Evolutionary conservation across 2,329 filamentous ascomycete genomes (phyloP), one percentile per base, ranked within the genome.

Genomic region (Neocatenulostroma microsporum): DNA sequence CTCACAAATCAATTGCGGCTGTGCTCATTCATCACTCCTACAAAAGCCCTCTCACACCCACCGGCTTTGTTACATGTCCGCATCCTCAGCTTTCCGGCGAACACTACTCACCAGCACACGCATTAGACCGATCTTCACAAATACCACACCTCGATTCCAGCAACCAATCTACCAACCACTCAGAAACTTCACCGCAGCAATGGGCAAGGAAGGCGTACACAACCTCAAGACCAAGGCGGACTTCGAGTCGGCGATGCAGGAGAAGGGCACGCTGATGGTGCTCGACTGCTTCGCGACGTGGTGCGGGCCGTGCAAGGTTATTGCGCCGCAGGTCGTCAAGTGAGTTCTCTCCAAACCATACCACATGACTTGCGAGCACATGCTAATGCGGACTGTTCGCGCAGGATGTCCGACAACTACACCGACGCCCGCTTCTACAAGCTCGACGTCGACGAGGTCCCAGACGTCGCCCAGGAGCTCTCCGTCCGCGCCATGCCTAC

Each of bases 281-380:
- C 68, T 96, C 55, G 89, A 96, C 70, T 87, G 78, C 69, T 87
- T 82, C 63, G 88, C 88, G 39, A 78, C 70, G 45, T 95, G 88
- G 88, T 96, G 89, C 70, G 87, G 86, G 42, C 89, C 89, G 42
- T 96, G 89, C 82, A 94, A 88, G 72, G 74, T 80, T 54, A 91
- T 95, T 55, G 77, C 86, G 13, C 89, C 88, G 41, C 64, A 78
- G 45, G 69, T 94, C 40, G 73, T 72, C 51, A 72, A 80, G 73
- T 81, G 40, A 43, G 49, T 48, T 33, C 36, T 19, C 24, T 29
- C 27, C 21, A 15, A 21, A 23, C 11, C 2, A n/a, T 42, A 21
- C 21, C 29, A 27, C 17, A 13, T 13, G 14, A 3, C 10, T 28
- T 17, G 13, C 14, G 10, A 6, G 18, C 17, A n/a, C 26, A 17